phyloP scores from a whole-genome alignment of 1,139 yeast genomes.

The Dujonia santamariae region DNA sequence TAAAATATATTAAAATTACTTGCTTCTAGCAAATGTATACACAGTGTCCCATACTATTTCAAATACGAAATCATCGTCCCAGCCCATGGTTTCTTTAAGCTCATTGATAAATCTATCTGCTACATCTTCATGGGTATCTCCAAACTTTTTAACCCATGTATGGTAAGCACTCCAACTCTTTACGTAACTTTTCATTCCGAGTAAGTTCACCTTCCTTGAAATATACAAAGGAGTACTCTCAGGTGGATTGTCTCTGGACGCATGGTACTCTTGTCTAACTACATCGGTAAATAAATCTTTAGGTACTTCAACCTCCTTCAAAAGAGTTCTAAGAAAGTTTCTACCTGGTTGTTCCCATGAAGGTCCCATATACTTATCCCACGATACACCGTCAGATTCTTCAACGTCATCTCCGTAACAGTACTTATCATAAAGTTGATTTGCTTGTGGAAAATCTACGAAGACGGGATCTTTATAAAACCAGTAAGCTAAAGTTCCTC shows the following conservation, averaged over 20 bases:
- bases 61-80: constrained; percentile 43
- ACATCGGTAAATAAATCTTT: constrained; percentile 36
- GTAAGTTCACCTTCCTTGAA: constrained; percentile 39
- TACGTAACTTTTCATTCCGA: constrained; percentile 46
- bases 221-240: constrained; percentile 35
- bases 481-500: constrained; percentile 74
- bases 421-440: constrained; percentile 34
- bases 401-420: constrained; percentile 27
- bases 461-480: constrained; percentile 72
- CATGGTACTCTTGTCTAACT: constrained; percentile 34
- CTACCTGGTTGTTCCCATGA: constrained; percentile 80
- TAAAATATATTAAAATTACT: too few relatives aligned
- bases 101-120: constrained; percentile 43
- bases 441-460: constrained; percentile 38
- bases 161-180: constrained; percentile 72
- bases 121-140: constrained; percentile 27
- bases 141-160: constrained; percentile 51
- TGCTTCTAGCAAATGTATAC: constrained; percentile 41
- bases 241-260: constrained; percentile 20
- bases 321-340: constrained; percentile 41
- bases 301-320: constrained; percentile 43
- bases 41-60: constrained; percentile 61
- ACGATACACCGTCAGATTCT: constrained; percentile 8
- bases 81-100: constrained; percentile 35
- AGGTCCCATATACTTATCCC: constrained; percentile 54